Evolutionary conservation across 106 monocot genomes (phyloP), one percentile per base, ranked within the genome.

Genomic region (Dactylorhiza incarnata): DNA sequence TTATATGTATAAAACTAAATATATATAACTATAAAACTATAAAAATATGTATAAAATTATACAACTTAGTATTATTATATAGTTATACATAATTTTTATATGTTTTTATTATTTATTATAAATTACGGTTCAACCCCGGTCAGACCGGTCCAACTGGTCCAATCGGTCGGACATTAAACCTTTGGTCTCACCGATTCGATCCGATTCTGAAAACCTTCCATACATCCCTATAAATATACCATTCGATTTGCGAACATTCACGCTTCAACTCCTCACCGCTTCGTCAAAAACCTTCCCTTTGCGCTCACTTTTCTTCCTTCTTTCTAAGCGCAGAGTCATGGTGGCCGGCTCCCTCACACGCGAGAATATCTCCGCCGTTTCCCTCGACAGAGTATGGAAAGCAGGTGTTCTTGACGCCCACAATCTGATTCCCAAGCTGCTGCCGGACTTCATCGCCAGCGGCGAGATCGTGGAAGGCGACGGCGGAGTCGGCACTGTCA

Each of bases 401-500:
- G 79, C 79, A 3, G 80, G 61, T 7, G 3, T 73, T 46, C n/a
- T 71, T 14, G 80, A 84, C 10, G 45, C 20, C 7, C 75, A 75
- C 73, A 76, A 62, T 45, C 22, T 84, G 25, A 45, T 80, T 11
- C 84, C 84, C 1, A 76, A 65, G 58, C 16, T 84, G 23, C 15
- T 72, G 48, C 52, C 79, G 3, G 66, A 76, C 9, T 24, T 49
- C 50, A 37, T 84, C 17, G 8, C 72, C 0, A 76, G 76, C 11
- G 43, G 65, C 0, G 84, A 84, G 63, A 11, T 84, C 49, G 0
- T 73, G 26, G 55, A 74, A 68, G 84, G 84, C 0, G 65, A 75
- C 16, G 84, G 80, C 4, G 84, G 80, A 7, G 72, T 48, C n/a
- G 84, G 84, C 26, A 73, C 80, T n/a, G 17, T 76, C 46, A 84